phyloP scores from a whole-genome alignment of 129 eudicot genomes.

The Ambrosia artemisiifolia region DNA sequence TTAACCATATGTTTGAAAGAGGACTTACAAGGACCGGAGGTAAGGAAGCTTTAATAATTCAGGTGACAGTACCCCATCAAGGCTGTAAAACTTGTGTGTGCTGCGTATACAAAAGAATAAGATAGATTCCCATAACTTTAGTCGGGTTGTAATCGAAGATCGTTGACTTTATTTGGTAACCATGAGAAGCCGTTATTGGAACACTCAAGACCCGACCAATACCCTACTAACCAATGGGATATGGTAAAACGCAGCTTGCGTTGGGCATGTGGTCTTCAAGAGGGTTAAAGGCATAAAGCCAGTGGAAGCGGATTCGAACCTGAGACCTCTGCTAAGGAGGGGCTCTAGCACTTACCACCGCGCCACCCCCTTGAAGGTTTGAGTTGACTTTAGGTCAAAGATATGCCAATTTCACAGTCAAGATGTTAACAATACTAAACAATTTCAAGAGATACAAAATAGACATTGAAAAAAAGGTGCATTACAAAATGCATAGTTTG shows the following conservation, averaged over 20 bases:
- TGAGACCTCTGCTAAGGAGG: no score
- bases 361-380: no score
- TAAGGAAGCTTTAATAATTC: constrained; percentile 65
- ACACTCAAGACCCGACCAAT: no score
- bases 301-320: no score
- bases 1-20: background rate
- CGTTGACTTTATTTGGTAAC: background rate
- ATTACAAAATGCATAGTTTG: constrained; percentile 5
- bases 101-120: constrained; percentile 38
- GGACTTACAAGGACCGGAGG: constrained; percentile 59
- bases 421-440: background rate
- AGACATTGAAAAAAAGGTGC: background rate
- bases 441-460: background rate
- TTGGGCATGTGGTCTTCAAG: no score
- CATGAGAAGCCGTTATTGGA: no score
- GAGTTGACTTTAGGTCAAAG: constrained; percentile 18
- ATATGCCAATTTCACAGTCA: background rate
- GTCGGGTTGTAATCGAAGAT: background rate
- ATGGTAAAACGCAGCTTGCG: no score
- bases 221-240: no score
- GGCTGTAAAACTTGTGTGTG: constrained; percentile 57
- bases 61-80: constrained; percentile 80
- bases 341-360: no score
- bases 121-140: constrained; percentile 7
- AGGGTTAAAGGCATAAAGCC: no score